These are phyloP conservation scores for Micromonas commoda DNA, from an alignment of 139 green algal genomes.

Conservation along the genomic window DNA sequence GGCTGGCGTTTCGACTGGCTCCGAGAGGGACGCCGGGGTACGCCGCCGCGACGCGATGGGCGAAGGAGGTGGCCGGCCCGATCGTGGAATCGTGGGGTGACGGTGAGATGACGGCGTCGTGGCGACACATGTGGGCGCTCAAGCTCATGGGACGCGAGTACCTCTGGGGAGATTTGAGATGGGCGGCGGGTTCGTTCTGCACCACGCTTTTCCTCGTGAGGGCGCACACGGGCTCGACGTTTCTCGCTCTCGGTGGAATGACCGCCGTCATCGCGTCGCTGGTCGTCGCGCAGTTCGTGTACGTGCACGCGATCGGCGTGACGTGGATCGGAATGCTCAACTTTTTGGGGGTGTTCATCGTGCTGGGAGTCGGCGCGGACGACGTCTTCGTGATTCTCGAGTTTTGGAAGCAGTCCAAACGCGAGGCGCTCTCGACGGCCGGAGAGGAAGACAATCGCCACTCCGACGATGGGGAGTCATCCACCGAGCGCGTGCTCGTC, in stretches of 20 bases:
- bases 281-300: slow-evolving; percentile 23
- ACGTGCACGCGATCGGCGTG: slow-evolving; percentile 23
- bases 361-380: slow-evolving; percentile 39
- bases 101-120: not conserved
- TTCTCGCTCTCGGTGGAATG: slow-evolving; percentile 4
- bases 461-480: not conserved
- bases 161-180: slow-evolving; percentile 7
- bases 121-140: not conserved
- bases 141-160: not conserved
- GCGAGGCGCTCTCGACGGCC: not conserved
- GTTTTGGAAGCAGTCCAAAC: slow-evolving; percentile 18
- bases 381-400: slow-evolving; percentile 40
- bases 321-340: slow-evolving; percentile 34
- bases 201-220: not conserved
- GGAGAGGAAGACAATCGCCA: not conserved
- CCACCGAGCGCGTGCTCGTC: not conserved
- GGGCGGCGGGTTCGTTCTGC: not conserved
- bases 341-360: slow-evolving; percentile 37
- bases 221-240: not conserved
- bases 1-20: slow-evolving; percentile 13
- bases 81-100: not conserved
- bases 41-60: not conserved
- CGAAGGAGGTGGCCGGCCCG: not conserved
- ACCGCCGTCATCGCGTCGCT: not conserved
- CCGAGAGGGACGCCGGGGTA: not conserved